Conservation (phyloP, 345 rosid species). For the Arabidopsis suecica region DNA sequence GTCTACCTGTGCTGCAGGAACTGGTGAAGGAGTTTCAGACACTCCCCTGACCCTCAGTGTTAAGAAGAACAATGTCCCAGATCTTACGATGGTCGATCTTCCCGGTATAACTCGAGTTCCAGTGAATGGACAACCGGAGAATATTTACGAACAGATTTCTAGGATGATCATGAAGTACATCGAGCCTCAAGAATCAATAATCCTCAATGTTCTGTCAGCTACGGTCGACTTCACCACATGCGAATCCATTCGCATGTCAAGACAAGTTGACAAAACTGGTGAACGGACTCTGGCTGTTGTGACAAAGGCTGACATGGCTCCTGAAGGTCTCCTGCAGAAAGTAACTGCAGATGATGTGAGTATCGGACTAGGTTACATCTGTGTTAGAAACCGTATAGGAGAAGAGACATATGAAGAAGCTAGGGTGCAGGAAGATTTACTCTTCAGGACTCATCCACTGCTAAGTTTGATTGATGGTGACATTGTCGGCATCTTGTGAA, state of each 20-base stretch:
- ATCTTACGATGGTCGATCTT: constrained; percentile 65
- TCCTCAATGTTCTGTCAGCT: constrained; percentile 57
- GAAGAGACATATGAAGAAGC: constrained; percentile 47
- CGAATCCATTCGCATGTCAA: constrained; percentile 62
- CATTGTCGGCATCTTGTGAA: constrained; percentile 34
- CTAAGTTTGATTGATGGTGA: constrained; percentile 42
- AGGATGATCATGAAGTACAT: constrained; percentile 55
- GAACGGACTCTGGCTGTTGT: constrained; percentile 57
- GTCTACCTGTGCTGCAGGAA: constrained; percentile 38
- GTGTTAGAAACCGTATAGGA: constrained; percentile 46
- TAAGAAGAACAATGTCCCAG: constrained; percentile 51
- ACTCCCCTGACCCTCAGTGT: constrained; percentile 52
- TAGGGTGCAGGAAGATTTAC: constrained; percentile 6
- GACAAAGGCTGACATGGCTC: constrained; percentile 55
- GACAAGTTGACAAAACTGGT: constrained; percentile 49
- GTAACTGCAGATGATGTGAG: constrained; percentile 56
- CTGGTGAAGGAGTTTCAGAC: constrained; percentile 55
- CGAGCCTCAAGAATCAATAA: constrained; percentile 57
- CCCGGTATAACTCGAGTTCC: constrained; percentile 64
- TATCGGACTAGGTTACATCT: constrained; percentile 59
- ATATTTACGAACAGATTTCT: constrained; percentile 54
- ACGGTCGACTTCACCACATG: constrained; percentile 57
- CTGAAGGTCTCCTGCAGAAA: constrained; percentile 57
- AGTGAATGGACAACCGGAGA: constrained; percentile 58
- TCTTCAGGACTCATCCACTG: constrained; percentile 39